Percentiles rank a stretch among this genome's conserved stretches.
Conservation (phyloP, 2,329 filamentous ascomycete species). For the Monascus ruber region DNA sequence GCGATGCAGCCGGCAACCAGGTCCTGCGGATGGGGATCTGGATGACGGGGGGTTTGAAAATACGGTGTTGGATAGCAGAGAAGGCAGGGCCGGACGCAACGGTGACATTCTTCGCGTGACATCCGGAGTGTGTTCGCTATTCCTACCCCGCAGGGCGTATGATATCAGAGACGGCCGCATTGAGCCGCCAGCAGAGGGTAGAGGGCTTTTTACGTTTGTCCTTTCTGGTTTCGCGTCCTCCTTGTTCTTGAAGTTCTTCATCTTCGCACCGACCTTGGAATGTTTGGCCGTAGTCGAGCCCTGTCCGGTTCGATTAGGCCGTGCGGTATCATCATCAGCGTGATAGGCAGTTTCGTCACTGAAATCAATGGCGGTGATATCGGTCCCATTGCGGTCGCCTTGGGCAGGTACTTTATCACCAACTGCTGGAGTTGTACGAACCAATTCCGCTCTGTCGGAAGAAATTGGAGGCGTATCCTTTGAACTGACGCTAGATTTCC, state of each 20-base stretch:
- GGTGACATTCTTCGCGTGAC: slow-evolving; percentile 15
- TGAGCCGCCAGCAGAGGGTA: not conserved
- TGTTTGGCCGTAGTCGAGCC: slow-evolving; percentile 6
- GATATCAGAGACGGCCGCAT: slow-evolving; percentile 7
- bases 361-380: slow-evolving; percentile 12
- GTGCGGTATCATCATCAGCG: slow-evolving; percentile 14
- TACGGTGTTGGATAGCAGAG: slow-evolving; percentile 24
- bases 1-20: slow-evolving; percentile 10
- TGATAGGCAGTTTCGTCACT: slow-evolving; percentile 19
- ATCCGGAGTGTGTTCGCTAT: slow-evolving; percentile 5
- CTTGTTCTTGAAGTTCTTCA: slow-evolving; percentile 11
- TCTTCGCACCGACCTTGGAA: slow-evolving; percentile 4
- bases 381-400: slow-evolving; percentile 9
- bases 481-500: slow-evolving; percentile 67
- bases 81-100: slow-evolving; percentile 19
- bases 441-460: slow-evolving; percentile 1
- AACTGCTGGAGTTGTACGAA: slow-evolving; percentile 1
- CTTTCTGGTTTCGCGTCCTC: slow-evolving; percentile 12
- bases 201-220: not conserved
- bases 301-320: slow-evolving; percentile 19
- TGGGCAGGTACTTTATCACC: not conserved
- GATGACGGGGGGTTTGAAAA: slow-evolving; percentile 14
- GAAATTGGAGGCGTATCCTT: slow-evolving; percentile 19
- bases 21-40: not conserved
- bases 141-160: slow-evolving; percentile 1